Conservation (phyloP, 2,329 filamentous ascomycete species). For the Blumeriella jaapii region DNA sequence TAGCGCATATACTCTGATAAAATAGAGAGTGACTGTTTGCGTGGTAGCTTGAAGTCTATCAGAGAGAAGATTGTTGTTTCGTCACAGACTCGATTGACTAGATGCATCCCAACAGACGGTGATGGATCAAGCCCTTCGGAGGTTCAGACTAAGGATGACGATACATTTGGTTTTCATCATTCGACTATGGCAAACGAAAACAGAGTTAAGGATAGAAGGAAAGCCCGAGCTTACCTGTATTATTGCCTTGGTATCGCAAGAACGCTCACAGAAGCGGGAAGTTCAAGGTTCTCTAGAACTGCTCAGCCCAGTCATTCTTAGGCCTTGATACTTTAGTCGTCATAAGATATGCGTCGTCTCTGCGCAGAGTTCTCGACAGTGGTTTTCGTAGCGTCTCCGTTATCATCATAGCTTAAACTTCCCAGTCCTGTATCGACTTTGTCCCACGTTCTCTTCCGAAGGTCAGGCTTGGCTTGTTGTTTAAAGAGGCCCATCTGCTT, state of each 20-base stretch:
- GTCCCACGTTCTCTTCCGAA: conserved; percentile 58
- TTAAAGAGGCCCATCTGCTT: conserved; percentile 27
- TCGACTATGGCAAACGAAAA: conserved; percentile 18
- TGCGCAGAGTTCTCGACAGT: conserved; percentile 27
- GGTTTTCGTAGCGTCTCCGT: conserved; percentile 19
- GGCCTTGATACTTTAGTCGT: conserved; percentile 32
- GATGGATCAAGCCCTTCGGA: conserved; percentile 2
- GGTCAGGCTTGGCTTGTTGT: conserved; percentile 41
- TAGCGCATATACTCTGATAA: too few relatives aligned
- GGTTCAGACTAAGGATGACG: conserved; percentile 94
- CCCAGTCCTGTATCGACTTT: conserved; percentile 50
- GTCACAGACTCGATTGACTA: conserved; percentile 30
- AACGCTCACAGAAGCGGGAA: not conserved
- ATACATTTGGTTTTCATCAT: conserved; percentile 80
- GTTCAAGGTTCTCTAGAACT: too few relatives aligned
- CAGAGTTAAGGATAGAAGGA: not conserved
- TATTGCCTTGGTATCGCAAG: not conserved
- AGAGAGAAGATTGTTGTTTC: conserved; percentile 44
- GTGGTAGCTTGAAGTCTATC: conserved; percentile 28
- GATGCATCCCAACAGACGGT: conserved; percentile 28
- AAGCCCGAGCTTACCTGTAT: conserved; percentile 1
- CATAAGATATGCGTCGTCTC: conserved; percentile 37
- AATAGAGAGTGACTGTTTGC: too few relatives aligned
- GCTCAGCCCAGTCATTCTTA: too few relatives aligned
- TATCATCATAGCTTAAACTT: conserved; percentile 47